These are phyloP conservation scores for Aspergillus amoenus DNA, from an alignment of 2,329 filamentous ascomycete species.

Conservation along the genomic window DNA sequence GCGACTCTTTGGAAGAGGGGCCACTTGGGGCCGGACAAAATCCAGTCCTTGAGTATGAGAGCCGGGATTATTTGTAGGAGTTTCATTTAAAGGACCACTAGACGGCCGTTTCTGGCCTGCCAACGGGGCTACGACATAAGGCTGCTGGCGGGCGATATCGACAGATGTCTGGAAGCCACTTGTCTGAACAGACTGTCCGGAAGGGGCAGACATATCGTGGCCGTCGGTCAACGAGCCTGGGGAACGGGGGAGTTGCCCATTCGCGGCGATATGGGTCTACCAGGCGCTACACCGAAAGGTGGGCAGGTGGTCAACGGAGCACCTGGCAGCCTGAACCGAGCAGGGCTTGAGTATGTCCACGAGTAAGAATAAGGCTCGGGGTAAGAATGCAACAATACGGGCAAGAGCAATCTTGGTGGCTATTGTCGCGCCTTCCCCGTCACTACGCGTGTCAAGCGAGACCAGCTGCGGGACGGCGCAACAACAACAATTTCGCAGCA, in stretches of 20 bases:
- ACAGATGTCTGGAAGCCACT: conserved; percentile 53
- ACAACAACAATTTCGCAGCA: background rate
- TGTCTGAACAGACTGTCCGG: conserved; percentile 41
- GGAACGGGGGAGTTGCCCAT: conserved; percentile 5
- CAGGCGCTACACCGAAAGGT: background rate
- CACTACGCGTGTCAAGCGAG: background rate
- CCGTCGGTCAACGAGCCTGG: conserved; percentile 1
- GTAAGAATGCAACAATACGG: background rate
- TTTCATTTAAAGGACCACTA: conserved; percentile 15
- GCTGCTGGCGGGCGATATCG: conserved; percentile 41
- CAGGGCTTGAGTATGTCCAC: background rate
- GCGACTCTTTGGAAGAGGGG: conserved; percentile 24
- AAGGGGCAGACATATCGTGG: conserved; percentile 27
- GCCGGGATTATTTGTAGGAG: conserved; percentile 3
- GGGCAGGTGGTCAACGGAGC: background rate
- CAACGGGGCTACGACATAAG: conserved; percentile 41
- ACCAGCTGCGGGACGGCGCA: background rate
- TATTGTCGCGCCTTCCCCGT: background rate
- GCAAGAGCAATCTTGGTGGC: background rate
- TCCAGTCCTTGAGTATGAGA: conserved; percentile 16
- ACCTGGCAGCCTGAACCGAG: background rate
- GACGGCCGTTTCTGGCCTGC: conserved; percentile 52
- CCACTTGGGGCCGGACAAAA: conserved; percentile 30
- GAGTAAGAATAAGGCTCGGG: background rate
- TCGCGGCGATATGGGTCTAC: background rate